Conservation (phyloP, 768 basidiomycete species). For the Lanmaoa pseudosensibilis region DNA sequence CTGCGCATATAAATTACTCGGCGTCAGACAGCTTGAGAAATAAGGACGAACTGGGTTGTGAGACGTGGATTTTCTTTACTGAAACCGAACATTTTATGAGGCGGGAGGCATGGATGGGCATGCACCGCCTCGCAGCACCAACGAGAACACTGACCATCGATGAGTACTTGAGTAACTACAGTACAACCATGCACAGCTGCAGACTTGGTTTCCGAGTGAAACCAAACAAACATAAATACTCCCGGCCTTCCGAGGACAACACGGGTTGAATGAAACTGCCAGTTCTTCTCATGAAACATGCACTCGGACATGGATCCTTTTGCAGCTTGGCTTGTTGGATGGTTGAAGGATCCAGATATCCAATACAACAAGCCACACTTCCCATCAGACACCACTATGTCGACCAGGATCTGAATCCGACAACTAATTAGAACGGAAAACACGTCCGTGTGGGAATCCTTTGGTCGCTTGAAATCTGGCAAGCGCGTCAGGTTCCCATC, state of each 20-base stretch:
- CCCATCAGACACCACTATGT: background rate
- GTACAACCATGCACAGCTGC: background rate
- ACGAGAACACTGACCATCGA: conserved; percentile 21
- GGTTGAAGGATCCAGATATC: background rate
- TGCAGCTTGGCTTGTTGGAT: background rate
- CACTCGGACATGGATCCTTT: background rate
- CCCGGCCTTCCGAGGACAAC: background rate
- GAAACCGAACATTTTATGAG: conserved; percentile 6
- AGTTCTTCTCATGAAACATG: too few relatives aligned
- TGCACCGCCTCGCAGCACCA: conserved; percentile 12
- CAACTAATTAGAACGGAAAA: background rate
- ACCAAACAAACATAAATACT: conserved; percentile 17
- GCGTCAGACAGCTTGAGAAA: background rate
- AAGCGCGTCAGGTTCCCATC: background rate
- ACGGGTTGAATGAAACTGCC: too few relatives aligned
- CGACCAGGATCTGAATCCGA: background rate
- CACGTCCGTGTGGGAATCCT: background rate
- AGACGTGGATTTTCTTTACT: conserved; percentile 20
- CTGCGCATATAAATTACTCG: conserved; percentile 14
- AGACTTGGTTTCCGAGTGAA: background rate
- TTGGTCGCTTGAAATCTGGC: background rate
- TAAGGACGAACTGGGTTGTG: conserved; percentile 23
- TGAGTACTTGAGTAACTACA: too few relatives aligned
- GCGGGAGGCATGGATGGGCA: background rate
- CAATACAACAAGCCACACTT: background rate